Percentiles rank a stretch among this genome's conserved stretches.
Conservation (phyloP, 306 rosid genomes). For the Acacia confusa region DNA sequence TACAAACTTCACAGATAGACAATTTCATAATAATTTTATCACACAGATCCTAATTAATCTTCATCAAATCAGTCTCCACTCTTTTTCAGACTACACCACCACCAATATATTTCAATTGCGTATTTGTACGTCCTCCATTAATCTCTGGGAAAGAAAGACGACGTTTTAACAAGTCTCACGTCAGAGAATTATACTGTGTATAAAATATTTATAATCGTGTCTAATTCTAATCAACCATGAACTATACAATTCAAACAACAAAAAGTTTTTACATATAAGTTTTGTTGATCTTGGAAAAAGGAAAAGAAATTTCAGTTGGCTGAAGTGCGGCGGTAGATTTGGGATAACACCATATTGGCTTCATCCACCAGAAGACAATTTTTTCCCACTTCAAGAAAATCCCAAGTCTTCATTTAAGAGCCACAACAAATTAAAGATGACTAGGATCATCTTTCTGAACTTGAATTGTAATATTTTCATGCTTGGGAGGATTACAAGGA, state of each 20-base stretch:
- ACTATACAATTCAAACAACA: background rate
- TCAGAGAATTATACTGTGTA: background rate
- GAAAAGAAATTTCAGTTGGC: background rate
- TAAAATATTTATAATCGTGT: background rate
- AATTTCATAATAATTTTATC: too few species aligned
- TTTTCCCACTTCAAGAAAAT: background rate
- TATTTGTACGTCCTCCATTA: background rate
- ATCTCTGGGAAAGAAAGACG: background rate
- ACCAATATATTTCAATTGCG: background rate
- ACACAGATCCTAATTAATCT: background rate
- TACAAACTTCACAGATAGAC: background rate
- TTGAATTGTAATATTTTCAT: slow-evolving; percentile 39
- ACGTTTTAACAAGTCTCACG: background rate
- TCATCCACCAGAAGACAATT: background rate
- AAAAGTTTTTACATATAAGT: background rate
- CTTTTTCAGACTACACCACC: background rate
- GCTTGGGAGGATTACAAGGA: slow-evolving; percentile 51
- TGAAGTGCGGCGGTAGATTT: background rate
- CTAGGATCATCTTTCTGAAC: slow-evolving; percentile 30
- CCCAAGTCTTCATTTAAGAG: background rate
- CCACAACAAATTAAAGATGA: slow-evolving; percentile 3
- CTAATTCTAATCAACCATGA: background rate
- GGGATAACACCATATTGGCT: background rate
- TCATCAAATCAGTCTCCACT: background rate
- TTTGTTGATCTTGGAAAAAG: background rate